A percentile compares a stretch with the other conserved stretches of the same genome.
These are phyloP conservation scores for Amoeboaphelidium protococcarum DNA, from an alignment of 371 early-diverging fungal genomes.

Conservation along the genomic window DNA sequence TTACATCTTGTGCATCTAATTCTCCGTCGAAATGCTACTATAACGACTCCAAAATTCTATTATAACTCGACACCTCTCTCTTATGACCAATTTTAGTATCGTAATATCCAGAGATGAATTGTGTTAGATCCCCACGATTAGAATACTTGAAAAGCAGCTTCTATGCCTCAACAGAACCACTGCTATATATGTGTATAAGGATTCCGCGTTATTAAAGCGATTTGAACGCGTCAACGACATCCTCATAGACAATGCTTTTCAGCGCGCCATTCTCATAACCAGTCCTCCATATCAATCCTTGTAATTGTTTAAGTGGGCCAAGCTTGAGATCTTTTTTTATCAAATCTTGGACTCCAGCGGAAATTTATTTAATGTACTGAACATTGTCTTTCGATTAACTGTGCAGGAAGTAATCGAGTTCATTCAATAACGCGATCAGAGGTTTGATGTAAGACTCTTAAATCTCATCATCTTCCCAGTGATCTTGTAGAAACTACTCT, in stretches of 20 bases:
- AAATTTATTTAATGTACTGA: slow-evolving; percentile 26
- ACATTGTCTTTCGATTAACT: slow-evolving; percentile 13
- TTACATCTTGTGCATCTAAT: slow-evolving; percentile 42
- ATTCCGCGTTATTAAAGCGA: slow-evolving; percentile 32
- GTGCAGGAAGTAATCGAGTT: slow-evolving; percentile 18
- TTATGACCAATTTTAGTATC: slow-evolving; percentile 66
- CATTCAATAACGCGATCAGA: slow-evolving; percentile 27
- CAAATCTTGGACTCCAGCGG: slow-evolving; percentile 43
- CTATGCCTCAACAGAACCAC: slow-evolving; percentile 72
- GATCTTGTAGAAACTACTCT: no score
- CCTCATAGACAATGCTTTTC: slow-evolving; percentile 49
- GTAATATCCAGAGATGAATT: slow-evolving; percentile 58
- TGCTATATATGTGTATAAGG: slow-evolving; percentile 67
- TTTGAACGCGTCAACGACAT: slow-evolving; percentile 29
- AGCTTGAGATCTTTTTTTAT: slow-evolving; percentile 61
- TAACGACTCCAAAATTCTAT: slow-evolving; percentile 29
- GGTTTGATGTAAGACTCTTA: no score
- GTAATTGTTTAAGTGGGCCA: slow-evolving; percentile 62
- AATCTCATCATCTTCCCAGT: no score
- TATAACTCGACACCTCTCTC: slow-evolving; percentile 32
- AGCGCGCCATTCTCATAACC: slow-evolving; percentile 52
- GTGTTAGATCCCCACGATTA: slow-evolving; percentile 44
- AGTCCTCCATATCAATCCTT: slow-evolving; percentile 77
- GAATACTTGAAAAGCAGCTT: slow-evolving; percentile 60
- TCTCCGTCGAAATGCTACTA: slow-evolving; percentile 38